Evolutionary conservation across 257 asterid genomes (phyloP).

Genomic region (Rauvolfia tetraphylla): DNA sequence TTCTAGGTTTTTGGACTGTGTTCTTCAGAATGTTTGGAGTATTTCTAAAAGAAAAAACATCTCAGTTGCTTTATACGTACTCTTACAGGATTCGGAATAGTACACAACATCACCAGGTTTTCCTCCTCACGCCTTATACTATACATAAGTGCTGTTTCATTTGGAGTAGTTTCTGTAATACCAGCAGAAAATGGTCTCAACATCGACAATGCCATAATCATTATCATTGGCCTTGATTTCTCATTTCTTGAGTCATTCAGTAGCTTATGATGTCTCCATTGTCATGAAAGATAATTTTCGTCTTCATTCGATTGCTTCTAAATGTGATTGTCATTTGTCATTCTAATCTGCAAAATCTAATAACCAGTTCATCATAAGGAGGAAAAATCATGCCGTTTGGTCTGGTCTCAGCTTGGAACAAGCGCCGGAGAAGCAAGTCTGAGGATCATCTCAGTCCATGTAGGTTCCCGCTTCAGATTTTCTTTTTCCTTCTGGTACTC

Average conservation of each 20-base stretch:
- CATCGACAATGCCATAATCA: neutral
- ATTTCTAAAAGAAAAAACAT: slow-evolving; percentile 39
- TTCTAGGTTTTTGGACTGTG: slow-evolving; percentile 53
- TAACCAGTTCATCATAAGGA: slow-evolving; percentile 14
- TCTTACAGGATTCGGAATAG: slow-evolving; percentile 50
- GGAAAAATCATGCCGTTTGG: slow-evolving; percentile 73
- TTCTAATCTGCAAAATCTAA: slow-evolving; percentile 12
- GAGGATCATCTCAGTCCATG: slow-evolving; percentile 80
- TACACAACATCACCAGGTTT: slow-evolving; percentile 18
- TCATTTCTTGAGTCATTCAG: neutral
- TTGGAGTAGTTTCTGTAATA: neutral
- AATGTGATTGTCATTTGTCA: slow-evolving; percentile 19
- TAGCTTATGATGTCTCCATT: neutral
- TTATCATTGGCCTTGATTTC: neutral
- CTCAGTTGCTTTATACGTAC: slow-evolving; percentile 69
- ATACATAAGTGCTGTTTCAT: neutral
- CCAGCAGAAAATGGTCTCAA: neutral
- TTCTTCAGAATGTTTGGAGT: slow-evolving; percentile 30
- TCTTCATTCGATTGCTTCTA: slow-evolving; percentile 1
- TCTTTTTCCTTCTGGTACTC: neutral
- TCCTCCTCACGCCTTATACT: slow-evolving; percentile 13
- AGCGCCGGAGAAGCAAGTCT: slow-evolving; percentile 89
- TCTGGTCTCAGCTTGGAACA: slow-evolving; percentile 92
- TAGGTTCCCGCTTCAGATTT: slow-evolving; percentile 25
- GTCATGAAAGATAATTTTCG: neutral